Base-by-base conservation (phyloP, 352 stramenopile genomes). In the Saprolegnia diclina region DNA sequence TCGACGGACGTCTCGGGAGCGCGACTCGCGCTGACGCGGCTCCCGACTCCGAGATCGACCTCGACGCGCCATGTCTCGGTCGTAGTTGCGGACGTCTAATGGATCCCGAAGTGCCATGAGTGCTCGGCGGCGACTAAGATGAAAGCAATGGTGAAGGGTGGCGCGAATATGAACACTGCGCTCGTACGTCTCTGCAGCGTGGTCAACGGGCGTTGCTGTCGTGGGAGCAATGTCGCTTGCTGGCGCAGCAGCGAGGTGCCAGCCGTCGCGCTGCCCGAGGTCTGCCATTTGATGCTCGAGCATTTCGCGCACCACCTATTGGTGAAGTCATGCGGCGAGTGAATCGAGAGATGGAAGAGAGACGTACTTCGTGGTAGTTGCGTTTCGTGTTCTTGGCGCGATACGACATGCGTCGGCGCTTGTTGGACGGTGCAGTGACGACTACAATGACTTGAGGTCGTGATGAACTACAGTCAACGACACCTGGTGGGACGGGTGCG, bases 271-370 rank as follows among this genome's bases (percentile, higher is more conserved):
- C 32, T 66, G 40, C 18, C 5, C 59, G 26, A 90, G 74, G 0
- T 71, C 74, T 29, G 81, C 53, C 82, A 91, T 91, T 56, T 87
- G 79, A 48, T 81, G 87, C 5, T 76, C 72, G 11, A 91, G 80
- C 65, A 91, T 71, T 57, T 90, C 82, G 22, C 81, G 79, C n/a
- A 86, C 74, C 40, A 77, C 72, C 11, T 73, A 71, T n/a, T n/a
- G n/a, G n/a, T n/a, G n/a, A n/a, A n/a, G n/a, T n/a, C n/a, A n/a
- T n/a, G n/a, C n/a, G n/a, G n/a, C n/a, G n/a, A n/a, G 7, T 74
- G 74, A 2, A 74, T 74, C 40, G 76, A 82, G 46, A 54, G 24
- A 5, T 54, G 5, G 46, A 54, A 54, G 29, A 35, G 2, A 2
- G 29, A 2, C 35, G 52, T 16, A 59, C 52, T 4, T 59, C 24